Percentiles rank a stretch among this genome's conserved stretches.
Conservation (phyloP, 1,284 basidiomycete species). For the Erythrobasidium hasegawianum region DNA sequence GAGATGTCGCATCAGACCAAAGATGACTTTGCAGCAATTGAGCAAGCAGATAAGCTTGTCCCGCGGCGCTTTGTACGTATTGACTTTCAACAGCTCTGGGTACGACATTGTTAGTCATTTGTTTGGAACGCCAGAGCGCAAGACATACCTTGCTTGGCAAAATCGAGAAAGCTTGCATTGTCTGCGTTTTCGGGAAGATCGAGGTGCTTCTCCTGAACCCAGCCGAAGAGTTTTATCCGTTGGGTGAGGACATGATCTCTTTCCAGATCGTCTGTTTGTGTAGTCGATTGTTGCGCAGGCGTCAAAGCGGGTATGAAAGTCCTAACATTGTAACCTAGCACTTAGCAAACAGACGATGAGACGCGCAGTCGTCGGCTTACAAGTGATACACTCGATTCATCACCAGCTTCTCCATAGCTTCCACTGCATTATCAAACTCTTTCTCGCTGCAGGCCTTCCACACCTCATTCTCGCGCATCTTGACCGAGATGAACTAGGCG, state of each 20-base stretch:
- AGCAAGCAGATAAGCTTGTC: conserved; percentile 98
- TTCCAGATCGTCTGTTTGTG: conserved; percentile 85
- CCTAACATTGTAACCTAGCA: conserved; percentile 53
- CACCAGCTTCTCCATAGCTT: conserved; percentile 99
- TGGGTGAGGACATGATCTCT: conserved; percentile 85
- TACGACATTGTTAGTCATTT: neutral
- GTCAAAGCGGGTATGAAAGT: conserved; percentile 81
- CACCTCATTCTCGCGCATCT: conserved; percentile 74
- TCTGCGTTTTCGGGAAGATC: conserved; percentile 61
- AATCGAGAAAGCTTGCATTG: conserved; percentile 40
- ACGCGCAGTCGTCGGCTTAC: conserved; percentile 37
- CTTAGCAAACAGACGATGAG: neutral
- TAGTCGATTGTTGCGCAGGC: conserved; percentile 64
- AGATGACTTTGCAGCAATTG: conserved; percentile 99
- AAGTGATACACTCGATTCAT: conserved; percentile 90
- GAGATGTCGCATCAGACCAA: conserved; percentile 85
- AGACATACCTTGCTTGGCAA: conserved; percentile 42
- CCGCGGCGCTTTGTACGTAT: conserved; percentile 95
- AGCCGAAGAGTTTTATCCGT: conserved; percentile 84
- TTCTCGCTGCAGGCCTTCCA: conserved; percentile 67
- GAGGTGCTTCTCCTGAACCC: conserved; percentile 83
- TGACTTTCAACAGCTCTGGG: conserved; percentile 86
- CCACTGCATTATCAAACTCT: conserved; percentile 94
- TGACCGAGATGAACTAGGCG: conserved; percentile 72
- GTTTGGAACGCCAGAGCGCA: no score